Percentiles rank a stretch among this genome's conserved stretches.
Evolutionary conservation across 495 filamentous ascomycete genomes (phyloP).

Genomic region (Penicillium chermesinum): DNA sequence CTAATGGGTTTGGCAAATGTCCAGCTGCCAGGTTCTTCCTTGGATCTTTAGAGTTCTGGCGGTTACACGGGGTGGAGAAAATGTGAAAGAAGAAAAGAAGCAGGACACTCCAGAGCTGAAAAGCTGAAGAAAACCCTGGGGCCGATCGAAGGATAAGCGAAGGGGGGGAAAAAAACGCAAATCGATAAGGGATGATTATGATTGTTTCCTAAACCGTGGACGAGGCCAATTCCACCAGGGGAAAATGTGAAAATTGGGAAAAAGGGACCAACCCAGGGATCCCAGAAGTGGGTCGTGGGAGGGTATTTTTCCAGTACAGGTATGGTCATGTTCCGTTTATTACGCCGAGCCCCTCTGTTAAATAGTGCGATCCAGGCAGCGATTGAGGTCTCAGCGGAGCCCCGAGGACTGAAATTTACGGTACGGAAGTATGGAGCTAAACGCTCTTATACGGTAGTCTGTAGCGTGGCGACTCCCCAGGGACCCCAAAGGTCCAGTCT

Average conservation of each 20-base stretch:
- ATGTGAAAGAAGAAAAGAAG: not conserved
- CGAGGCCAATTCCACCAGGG: not conserved
- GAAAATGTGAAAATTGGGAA: too few species aligned
- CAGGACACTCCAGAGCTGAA: not conserved
- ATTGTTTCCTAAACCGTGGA: too few species aligned
- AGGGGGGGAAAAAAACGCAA: not conserved
- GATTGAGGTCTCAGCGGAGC: too few species aligned
- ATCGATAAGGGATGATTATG: not conserved
- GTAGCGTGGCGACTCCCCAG: too few species aligned
- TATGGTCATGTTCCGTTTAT: not conserved
- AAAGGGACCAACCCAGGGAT: slow-evolving; percentile 1
- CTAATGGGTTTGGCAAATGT: not conserved
- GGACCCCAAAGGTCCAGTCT: not conserved
- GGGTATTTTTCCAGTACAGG: not conserved
- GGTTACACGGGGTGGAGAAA: not conserved
- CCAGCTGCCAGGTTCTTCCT: not conserved
- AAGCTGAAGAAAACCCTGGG: not conserved
- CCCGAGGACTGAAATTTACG: not conserved
- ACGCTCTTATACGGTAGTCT: too few species aligned
- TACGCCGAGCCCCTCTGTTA: not conserved
- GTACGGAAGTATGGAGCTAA: not conserved
- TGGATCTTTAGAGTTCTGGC: not conserved
- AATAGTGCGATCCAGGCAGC: too few species aligned
- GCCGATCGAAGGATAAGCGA: not conserved
- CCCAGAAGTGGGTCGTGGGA: not conserved